Conservation (phyloP, 2,329 filamentous ascomycete species). For the Phialophora chinensis region DNA sequence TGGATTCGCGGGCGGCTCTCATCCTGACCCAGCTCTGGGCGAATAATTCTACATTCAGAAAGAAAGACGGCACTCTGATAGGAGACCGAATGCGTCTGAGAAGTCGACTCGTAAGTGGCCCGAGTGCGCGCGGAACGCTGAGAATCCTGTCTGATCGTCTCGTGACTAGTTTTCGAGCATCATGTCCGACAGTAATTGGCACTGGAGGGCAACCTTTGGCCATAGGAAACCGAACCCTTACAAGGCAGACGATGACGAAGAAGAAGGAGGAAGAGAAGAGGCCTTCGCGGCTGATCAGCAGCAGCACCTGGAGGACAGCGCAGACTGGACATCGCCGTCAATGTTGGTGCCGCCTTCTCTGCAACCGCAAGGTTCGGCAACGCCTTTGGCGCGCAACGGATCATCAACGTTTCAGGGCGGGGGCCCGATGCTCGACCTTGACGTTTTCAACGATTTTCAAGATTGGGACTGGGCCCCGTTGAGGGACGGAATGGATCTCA, state of each 20-base stretch:
- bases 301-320: no score
- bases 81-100: conserved; percentile 3
- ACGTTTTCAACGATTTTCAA: conserved; percentile 18
- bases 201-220: conserved; percentile 22
- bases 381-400: conserved; percentile 8
- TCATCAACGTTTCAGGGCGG: conserved; percentile 14
- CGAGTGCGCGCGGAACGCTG: background rate
- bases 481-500: conserved; percentile 4
- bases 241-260: conserved; percentile 14
- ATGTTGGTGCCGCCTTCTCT: background rate
- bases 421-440: conserved; percentile 4
- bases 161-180: conserved; percentile 21
- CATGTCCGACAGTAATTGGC: conserved; percentile 14
- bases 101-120: conserved; percentile 21
- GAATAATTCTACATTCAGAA: conserved; percentile 12
- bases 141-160: background rate
- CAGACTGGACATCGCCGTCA: conserved; percentile 1
- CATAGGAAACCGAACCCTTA: conserved; percentile 11
- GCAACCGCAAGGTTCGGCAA: conserved; percentile 1
- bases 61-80: conserved; percentile 10
- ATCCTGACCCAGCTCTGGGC: conserved; percentile 27
- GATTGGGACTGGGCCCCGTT: conserved; percentile 25
- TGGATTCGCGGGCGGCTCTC: conserved; percentile 8
- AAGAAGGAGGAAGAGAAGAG: background rate
- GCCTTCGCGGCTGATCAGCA: background rate